phyloP scores from a whole-genome alignment of 371 early-diverging fungal species.

The Mucor lusitanicus region DNA sequence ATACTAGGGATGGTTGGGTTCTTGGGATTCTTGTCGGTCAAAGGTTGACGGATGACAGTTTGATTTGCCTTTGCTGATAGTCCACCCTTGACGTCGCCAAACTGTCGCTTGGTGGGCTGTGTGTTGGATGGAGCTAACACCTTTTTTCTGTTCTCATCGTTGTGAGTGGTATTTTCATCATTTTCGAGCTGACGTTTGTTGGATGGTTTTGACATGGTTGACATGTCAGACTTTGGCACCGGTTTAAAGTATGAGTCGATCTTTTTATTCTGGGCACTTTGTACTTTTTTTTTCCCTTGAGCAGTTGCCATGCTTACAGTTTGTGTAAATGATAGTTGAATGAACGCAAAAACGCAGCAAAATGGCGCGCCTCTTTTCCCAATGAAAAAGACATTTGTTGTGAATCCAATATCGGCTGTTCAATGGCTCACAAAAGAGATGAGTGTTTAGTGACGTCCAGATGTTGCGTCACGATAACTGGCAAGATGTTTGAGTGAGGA shows the following conservation, averaged over 20 bases:
- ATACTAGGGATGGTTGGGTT: background rate
- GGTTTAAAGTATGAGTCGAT: conserved; percentile 5
- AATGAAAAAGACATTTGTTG: too few species aligned
- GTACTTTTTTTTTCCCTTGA: background rate
- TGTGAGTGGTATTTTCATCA: background rate
- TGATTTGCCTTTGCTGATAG: background rate
- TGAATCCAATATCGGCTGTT: background rate
- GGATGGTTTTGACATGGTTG: background rate
- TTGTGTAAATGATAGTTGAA: background rate
- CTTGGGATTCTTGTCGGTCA: background rate
- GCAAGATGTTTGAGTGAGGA: background rate
- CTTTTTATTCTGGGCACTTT: background rate
- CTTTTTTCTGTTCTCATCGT: background rate
- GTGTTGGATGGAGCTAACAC: background rate
- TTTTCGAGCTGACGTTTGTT: background rate
- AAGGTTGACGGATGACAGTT: background rate
- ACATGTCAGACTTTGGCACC: background rate
- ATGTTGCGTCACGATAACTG: background rate
- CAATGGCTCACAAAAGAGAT: background rate
- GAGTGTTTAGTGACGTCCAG: background rate
- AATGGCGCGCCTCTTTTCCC: background rate
- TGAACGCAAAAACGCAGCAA: background rate
- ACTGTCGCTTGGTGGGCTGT: background rate
- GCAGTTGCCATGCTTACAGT: background rate
- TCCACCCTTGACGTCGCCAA: background rate